Evolutionary conservation across 306 rosid genomes (phyloP), one percentile per base, ranked within the genome.

Genomic region (Cucumis melo): DNA sequence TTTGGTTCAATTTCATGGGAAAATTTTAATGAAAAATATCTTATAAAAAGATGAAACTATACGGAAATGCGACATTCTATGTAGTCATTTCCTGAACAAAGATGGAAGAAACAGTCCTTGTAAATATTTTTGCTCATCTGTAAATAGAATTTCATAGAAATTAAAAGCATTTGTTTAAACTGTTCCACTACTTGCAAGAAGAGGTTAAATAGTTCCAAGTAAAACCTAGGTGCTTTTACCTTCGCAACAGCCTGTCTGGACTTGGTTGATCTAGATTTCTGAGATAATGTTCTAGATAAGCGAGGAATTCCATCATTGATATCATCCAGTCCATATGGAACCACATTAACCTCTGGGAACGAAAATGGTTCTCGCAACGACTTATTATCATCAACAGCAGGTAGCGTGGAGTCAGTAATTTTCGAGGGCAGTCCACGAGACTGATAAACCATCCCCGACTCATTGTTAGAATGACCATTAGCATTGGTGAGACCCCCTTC

Each of bases 261-360:
- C 87, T 82, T 93, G 41, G 89, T 81, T 51, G 91, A 85, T 87
- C 89, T 90, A 79, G 89, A 92, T 78, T 92, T 92, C 20, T 90
- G 80, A 1, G 99, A 95, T 34, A 83, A 82, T 16, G 57, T 85
- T 87, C 98, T 85, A 39, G 96, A 81, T 82, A 95, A 82, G 57
- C 77, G 82, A 77, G 99, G 99, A 86, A 95, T 95, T 78, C 99
- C 99, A 59, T 92, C 99, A 74, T 85, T 87, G 78, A 89, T 77
- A 82, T 90, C 96, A 64, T 92, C 93, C 19, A 80, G 72, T 58
- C 90, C 97, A 81, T 83, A 73, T 8, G 90, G 82, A 74, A 70
- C 86, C 77, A 78, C 62, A 58, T 86, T 88, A 71, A 58, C 73
- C 80, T 87, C 93, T 0, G 87, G 87, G 66, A 81, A 77, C 2